Evolutionary conservation across 2,329 filamentous ascomycete genomes (phyloP).

Genomic region (Colletotrichum sp.): DNA sequence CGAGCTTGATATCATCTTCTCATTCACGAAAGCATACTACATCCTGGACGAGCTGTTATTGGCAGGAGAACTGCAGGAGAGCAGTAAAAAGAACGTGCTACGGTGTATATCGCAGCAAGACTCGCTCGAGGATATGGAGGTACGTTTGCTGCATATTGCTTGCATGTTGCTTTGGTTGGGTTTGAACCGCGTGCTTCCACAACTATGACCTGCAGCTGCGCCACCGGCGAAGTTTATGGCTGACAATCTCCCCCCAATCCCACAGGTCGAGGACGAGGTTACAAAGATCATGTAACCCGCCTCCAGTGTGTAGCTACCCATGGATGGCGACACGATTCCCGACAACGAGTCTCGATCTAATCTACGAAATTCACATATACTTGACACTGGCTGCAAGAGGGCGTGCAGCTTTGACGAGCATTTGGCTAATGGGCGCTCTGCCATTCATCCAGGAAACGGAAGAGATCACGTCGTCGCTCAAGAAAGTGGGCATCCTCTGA

Average conservation of each 20-base stretch:
- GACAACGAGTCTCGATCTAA: not conserved
- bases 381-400: not conserved
- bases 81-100: constrained; percentile 98
- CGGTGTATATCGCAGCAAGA: constrained; percentile 97
- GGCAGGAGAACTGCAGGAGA: constrained; percentile 97
- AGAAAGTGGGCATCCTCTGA: constrained; percentile 45
- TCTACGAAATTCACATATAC: not conserved
- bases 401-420: constrained; percentile 8
- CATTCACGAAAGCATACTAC: constrained; percentile 99
- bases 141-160: constrained; percentile 57
- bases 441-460: constrained; percentile 35
- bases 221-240: constrained; percentile 32
- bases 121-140: constrained; percentile 98
- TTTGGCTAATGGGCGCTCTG: constrained; percentile 27
- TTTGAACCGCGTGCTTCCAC: not conserved
- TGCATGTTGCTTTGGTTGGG: not conserved
- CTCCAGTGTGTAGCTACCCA: constrained; percentile 12
- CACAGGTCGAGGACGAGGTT: constrained; percentile 87
- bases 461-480: constrained; percentile 39
- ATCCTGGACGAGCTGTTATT: constrained; percentile 96
- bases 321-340: constrained; percentile 6
- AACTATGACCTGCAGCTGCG: constrained; percentile 3
- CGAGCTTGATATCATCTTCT: constrained; percentile 99
- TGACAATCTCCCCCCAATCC: constrained; percentile 49
- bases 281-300: constrained; percentile 82